Evolutionary conservation across 306 rosid genomes (phyloP), one percentile per base, ranked within the genome.

Genomic region (Alnus glutinosa): DNA sequence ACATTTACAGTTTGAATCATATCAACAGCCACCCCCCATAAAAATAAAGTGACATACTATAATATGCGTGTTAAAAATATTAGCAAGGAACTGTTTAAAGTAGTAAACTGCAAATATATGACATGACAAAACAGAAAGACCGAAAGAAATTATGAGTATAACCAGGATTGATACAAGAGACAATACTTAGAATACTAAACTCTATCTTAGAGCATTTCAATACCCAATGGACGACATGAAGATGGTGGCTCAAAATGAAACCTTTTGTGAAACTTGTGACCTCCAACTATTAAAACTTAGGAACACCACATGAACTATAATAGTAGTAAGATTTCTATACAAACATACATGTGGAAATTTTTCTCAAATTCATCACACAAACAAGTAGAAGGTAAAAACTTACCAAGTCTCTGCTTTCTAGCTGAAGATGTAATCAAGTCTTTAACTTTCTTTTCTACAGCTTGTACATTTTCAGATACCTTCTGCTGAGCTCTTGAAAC

Each of bases 381-480:
- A 68, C 15, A 68, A 37, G 50, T 9, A 6, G 79, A 52, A 74
- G 51, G 23, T 13, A 28, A 68, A n/a, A 72, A 81, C 94, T 77
- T 90, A 94, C 98, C 78, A 37, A 77, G 64, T 67, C 79, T 84
- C 71, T 72, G 90, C 89, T 90, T 94, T 82, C 97, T 88, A 55
- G 89, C 83, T 19, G 97, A 92, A 71, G 97, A 94, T 71, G 96
- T 86, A 55, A 94, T 92, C 75, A 92, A 75, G 81, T 89, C 91
- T 0, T 86, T 64, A 50, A 86, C 89, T 75, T 92, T 94, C 84
- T 79, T 90, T 71, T 89, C 94, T 37, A 73, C 74, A 32, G 79
- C 88, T 82, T 86, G 87, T 30, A 79, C 89, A 52, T 82, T 87
- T 79, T 85, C 92, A 75, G 88, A 78, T 36, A 67, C 64, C 86